These are phyloP conservation scores for Xylaria sp. DNA, from an alignment of 2,329 filamentous ascomycete genomes.

Conservation along the genomic window DNA sequence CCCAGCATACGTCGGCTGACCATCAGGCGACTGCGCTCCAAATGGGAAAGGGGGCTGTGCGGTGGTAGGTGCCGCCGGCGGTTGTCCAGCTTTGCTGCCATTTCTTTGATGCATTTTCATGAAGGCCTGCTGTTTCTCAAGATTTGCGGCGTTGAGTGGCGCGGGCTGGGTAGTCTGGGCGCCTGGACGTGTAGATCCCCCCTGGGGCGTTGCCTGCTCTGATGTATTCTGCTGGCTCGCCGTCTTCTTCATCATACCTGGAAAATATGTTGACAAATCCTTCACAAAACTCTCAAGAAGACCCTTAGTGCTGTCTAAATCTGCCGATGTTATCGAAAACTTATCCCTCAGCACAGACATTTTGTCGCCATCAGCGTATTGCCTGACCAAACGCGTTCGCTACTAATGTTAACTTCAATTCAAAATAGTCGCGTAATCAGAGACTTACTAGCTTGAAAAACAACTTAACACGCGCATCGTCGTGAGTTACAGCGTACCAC, in stretches of 20 bases:
- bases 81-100: conserved; percentile 59
- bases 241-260: conserved; percentile 48
- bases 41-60: conserved; percentile 68
- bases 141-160: conserved; percentile 60
- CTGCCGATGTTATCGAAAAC: conserved; percentile 64
- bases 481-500: conserved; percentile 62
- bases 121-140: conserved; percentile 64
- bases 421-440: not conserved
- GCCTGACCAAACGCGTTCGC: conserved; percentile 64
- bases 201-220: conserved; percentile 44
- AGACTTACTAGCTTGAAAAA: conserved; percentile 65
- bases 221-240: conserved; percentile 45
- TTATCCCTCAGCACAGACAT: conserved; percentile 59
- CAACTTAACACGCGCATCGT: conserved; percentile 62
- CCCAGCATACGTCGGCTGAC: conserved; percentile 66
- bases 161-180: conserved; percentile 50
- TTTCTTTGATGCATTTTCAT: conserved; percentile 60
- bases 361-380: conserved; percentile 63
- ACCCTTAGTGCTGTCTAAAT: conserved; percentile 61
- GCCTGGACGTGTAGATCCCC: conserved; percentile 46
- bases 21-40: conserved; percentile 67
- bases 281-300: conserved; percentile 65
- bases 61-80: conserved; percentile 68
- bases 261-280: conserved; percentile 53
- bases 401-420: conserved; percentile 54